A percentile compares a stretch with the other conserved stretches of the same genome.
These are phyloP conservation scores for Ustilago xerochloae DNA, from an alignment of 1,284 basidiomycete species.

Conservation along the genomic window DNA sequence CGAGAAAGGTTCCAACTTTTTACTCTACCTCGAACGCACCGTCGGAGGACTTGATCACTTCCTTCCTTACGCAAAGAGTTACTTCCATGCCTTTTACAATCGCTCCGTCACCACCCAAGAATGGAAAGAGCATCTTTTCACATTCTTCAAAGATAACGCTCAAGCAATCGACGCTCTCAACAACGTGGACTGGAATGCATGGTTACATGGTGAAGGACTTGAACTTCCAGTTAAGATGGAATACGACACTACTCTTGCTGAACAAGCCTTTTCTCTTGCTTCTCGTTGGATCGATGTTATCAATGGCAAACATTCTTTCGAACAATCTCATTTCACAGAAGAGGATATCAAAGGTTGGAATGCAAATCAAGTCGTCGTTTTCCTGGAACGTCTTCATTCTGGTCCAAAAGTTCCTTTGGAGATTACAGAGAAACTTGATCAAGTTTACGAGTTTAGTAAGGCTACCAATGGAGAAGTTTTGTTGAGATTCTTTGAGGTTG, in stretches of 20 bases:
- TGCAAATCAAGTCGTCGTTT: constrained; percentile 69
- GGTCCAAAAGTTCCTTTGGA: constrained; percentile 64
- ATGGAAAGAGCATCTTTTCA: constrained; percentile 89
- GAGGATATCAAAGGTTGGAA: constrained; percentile 63
- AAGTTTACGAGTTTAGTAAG: constrained; percentile 69
- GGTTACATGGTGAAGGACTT: constrained; percentile 84
- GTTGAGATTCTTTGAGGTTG: constrained; percentile 71
- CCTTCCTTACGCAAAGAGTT: constrained; percentile 74
- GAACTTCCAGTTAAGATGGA: constrained; percentile 82
- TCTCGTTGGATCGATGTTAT: constrained; percentile 76
- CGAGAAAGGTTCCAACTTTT: constrained; percentile 80
- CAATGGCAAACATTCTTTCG: constrained; percentile 14
- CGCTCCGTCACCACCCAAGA: constrained; percentile 86
- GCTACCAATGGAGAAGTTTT: constrained; percentile 71
- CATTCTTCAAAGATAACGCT: constrained; percentile 74
- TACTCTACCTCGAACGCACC: constrained; percentile 76
- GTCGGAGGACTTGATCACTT: constrained; percentile 84
- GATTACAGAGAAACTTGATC: constrained; percentile 68
- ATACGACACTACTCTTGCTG: constrained; percentile 84
- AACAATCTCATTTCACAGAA: constrained; percentile 35
- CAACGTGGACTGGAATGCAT: constrained; percentile 79
- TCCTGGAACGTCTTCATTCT: constrained; percentile 71
- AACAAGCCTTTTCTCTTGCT: constrained; percentile 76
- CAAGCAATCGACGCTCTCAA: constrained; percentile 72
- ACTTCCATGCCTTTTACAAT: constrained; percentile 74